phyloP scores from a whole-genome alignment of 805 yeast genomes.

The Hyphopichia homilentoma region DNA sequence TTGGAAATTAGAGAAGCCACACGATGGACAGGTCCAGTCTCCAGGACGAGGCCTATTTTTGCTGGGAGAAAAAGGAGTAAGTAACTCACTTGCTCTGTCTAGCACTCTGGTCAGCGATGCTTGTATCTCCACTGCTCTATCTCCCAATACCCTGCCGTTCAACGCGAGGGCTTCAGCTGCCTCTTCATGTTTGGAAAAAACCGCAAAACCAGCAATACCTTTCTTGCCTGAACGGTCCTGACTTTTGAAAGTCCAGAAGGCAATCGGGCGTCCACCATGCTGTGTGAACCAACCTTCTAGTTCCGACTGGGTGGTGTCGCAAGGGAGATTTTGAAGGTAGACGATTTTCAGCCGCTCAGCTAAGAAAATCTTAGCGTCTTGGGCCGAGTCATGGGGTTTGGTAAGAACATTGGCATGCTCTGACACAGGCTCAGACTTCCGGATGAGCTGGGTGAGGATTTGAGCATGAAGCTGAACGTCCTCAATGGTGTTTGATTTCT shows the following conservation, averaged over 20 bases:
- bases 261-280: constrained; percentile 79
- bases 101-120: constrained; percentile 78
- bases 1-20: constrained; percentile 94
- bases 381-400: constrained; percentile 71
- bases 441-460: constrained; percentile 44
- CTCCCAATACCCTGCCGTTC: constrained; percentile 76
- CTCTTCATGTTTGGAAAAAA: constrained; percentile 80
- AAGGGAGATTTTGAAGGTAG: constrained; percentile 74
- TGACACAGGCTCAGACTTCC: constrained; percentile 46
- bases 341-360: constrained; percentile 75
- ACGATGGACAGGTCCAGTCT: constrained; percentile 96
- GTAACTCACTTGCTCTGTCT: constrained; percentile 76
- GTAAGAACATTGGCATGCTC: constrained; percentile 56
- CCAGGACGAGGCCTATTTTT: constrained; percentile 92
- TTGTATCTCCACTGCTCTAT: constrained; percentile 75
- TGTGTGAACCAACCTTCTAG: constrained; percentile 89
- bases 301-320: constrained; percentile 86
- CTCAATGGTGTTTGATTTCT: constrained; percentile 38
- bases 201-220: constrained; percentile 72
- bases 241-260: constrained; percentile 83
- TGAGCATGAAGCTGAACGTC: constrained; percentile 45
- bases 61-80: constrained; percentile 82
- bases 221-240: constrained; percentile 25
- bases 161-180: constrained; percentile 73
- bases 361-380: constrained; percentile 65